phyloP scores from a whole-genome alignment of 352 stramenopile genomes.

The Sclerospora graminicola region DNA sequence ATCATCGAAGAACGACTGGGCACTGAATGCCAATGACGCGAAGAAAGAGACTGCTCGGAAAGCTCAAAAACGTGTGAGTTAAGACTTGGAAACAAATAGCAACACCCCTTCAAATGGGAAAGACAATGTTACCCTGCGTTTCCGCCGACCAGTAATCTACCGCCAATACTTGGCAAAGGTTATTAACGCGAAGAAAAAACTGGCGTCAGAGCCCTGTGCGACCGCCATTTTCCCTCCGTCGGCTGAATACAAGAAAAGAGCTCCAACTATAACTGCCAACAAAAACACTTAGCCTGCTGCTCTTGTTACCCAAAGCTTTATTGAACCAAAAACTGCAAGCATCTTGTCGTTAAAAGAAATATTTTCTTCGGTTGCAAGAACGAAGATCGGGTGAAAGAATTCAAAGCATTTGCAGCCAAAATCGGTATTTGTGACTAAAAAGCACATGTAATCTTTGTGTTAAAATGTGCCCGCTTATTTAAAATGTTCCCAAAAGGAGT shows the following conservation, averaged over 20 bases:
- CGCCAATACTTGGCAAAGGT: slow-evolving; percentile 34
- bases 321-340: slow-evolving; percentile 5
- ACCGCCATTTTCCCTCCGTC: slow-evolving; percentile 59
- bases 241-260: too few relatives aligned
- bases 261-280: too few relatives aligned
- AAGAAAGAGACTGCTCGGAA: slow-evolving; percentile 9
- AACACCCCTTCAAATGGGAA: slow-evolving; percentile 9
- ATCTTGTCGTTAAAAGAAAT: slow-evolving; percentile 8
- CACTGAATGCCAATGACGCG: slow-evolving; percentile 21
- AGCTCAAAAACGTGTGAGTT: slow-evolving; percentile 17
- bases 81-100: slow-evolving; percentile 6
- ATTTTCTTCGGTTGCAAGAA: slow-evolving; percentile 7
- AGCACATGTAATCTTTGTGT: slow-evolving; percentile 58
- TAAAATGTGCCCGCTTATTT: slow-evolving; percentile 49
- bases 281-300: slow-evolving; percentile 5
- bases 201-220: slow-evolving; percentile 42
- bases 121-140: too few relatives aligned
- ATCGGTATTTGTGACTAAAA: slow-evolving; percentile 55
- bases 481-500: slow-evolving; percentile 59
- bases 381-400: slow-evolving; percentile 11
- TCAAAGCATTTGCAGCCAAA: slow-evolving; percentile 44
- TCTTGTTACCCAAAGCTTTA: slow-evolving; percentile 19
- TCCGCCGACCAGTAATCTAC: too few relatives aligned
- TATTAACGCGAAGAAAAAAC: slow-evolving; percentile 22
- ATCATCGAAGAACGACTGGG: slow-evolving; percentile 39